Percentiles rank a stretch among this genome's conserved stretches.
These are phyloP conservation scores for Scedosporium aurantiacum DNA, from an alignment of 2,329 filamentous ascomycete species.

Conservation along the genomic window DNA sequence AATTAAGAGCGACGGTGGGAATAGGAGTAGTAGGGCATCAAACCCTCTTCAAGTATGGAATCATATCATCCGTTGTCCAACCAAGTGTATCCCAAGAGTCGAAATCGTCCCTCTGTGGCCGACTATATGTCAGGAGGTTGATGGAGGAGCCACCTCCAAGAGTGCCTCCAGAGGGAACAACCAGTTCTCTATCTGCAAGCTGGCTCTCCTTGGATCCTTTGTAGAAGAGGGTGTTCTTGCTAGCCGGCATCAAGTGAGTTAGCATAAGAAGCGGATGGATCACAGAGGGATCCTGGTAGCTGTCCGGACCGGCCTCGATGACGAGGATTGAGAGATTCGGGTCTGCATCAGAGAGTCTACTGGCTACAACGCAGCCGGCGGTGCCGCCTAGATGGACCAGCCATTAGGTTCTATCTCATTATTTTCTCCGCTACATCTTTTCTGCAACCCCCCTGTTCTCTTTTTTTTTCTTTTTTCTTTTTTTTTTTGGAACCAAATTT, in stretches of 20 bases:
- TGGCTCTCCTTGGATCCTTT: slow-evolving; percentile 13
- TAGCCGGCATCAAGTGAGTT: slow-evolving; percentile 12
- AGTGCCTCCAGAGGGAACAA: slow-evolving; percentile 16
- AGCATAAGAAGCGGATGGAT: slow-evolving; percentile 14
- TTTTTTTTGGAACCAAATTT: not conserved
- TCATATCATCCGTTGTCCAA: slow-evolving; percentile 21
- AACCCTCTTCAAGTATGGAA: slow-evolving; percentile 22
- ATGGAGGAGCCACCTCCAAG: slow-evolving; percentile 22
- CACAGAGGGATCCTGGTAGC: slow-evolving; percentile 15
- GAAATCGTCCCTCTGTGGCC: slow-evolving; percentile 20
- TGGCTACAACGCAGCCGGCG: slow-evolving; percentile 16
- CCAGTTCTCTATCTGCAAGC: slow-evolving; percentile 14
- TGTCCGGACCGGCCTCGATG: slow-evolving; percentile 18
- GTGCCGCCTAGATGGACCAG: slow-evolving; percentile 15
- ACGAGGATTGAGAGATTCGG: slow-evolving; percentile 17
- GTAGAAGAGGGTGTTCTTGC: slow-evolving; percentile 14
- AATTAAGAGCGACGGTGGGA: no score
- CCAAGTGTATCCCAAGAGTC: slow-evolving; percentile 23
- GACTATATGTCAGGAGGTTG: slow-evolving; percentile 21
- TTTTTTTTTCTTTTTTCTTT: no score
- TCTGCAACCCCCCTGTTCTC: no score
- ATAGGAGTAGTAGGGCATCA: rapidly evolving
- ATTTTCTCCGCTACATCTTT: not conserved
- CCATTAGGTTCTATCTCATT: no score
- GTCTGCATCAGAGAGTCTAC: slow-evolving; percentile 16